A percentile compares a stretch with the other conserved stretches of the same genome.
phyloP scores from a whole-genome alignment of 2,329 filamentous ascomycete genomes.

The Cordyceps pruinosa region DNA sequence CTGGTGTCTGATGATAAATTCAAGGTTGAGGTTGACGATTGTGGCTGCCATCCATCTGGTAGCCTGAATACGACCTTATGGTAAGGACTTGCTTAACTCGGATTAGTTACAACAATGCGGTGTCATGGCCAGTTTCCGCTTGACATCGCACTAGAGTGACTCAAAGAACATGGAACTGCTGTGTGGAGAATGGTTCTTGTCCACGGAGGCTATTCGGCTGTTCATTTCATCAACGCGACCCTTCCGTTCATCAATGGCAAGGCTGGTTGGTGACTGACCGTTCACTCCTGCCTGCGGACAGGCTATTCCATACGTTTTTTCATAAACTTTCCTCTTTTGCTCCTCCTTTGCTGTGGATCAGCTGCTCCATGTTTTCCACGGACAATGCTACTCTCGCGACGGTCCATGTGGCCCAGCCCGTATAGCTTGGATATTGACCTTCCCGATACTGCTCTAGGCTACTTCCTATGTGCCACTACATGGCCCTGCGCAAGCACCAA shows the following conservation, averaged over 20 bases:
- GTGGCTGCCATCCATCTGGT: neutral
- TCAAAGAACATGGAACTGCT: neutral
- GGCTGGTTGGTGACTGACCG: neutral
- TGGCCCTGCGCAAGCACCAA: neutral
- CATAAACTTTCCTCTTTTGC: conserved; percentile 6
- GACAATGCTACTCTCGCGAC: neutral
- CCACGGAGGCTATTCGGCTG: too few relatives aligned
- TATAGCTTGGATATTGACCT: neutral
- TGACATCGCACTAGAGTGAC: too few relatives aligned
- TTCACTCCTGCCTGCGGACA: neutral
- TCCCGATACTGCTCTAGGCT: conserved; percentile 3
- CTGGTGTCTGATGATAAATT: neutral
- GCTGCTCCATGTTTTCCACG: neutral
- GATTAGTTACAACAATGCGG: neutral
- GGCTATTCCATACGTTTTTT: neutral
- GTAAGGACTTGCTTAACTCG: neutral
- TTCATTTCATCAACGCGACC: too few relatives aligned
- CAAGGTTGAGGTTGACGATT: neutral
- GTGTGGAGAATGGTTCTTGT: too few relatives aligned
- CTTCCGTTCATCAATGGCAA: neutral
- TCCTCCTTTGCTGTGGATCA: neutral
- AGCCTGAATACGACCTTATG: neutral
- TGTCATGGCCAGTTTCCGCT: too few relatives aligned
- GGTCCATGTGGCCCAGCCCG: neutral
- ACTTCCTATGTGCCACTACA: neutral